These are phyloP conservation scores for Salvia sclarea DNA, from an alignment of 305 asterid genomes.

Conservation along the genomic window DNA sequence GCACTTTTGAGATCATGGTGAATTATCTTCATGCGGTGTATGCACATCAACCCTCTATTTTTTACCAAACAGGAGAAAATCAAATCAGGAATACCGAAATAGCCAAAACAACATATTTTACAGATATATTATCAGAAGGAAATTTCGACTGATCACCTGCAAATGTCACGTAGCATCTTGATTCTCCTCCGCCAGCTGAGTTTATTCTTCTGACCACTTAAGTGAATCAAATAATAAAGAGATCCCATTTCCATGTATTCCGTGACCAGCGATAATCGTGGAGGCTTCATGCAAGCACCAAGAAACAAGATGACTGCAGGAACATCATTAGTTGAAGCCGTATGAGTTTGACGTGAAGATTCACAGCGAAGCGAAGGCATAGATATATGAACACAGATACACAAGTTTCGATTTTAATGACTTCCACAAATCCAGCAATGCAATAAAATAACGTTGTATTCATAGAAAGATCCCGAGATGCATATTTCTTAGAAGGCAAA, in stretches of 20 bases:
- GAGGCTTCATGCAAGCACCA: slow-evolving; percentile 96
- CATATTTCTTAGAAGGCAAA: not conserved
- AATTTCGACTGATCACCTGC: slow-evolving; percentile 74
- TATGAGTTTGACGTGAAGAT: slow-evolving; percentile 20
- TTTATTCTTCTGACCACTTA: slow-evolving; percentile 84
- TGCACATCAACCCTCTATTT: slow-evolving; percentile 92
- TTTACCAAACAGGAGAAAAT: slow-evolving; percentile 29
- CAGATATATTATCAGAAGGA: not conserved
- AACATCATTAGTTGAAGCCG: slow-evolving; percentile 33
- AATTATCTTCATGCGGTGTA: slow-evolving; percentile 94
- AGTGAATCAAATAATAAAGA: slow-evolving; percentile 71
- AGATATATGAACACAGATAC: not conserved
- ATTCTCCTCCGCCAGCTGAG: slow-evolving; percentile 85
- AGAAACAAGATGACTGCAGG: slow-evolving; percentile 88
- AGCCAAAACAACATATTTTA: not conserved
- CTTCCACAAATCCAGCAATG: not conserved
- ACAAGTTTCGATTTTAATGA: not conserved
- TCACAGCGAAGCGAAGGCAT: not conserved
- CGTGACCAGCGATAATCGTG: slow-evolving; percentile 86
- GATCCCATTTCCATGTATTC: slow-evolving; percentile 97
- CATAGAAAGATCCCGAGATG: not conserved
- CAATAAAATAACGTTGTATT: not conserved
- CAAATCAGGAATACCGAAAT: not conserved
- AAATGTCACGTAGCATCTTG: slow-evolving; percentile 94
- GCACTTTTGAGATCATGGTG: slow-evolving; percentile 97